Percentiles rank a stretch among this genome's conserved stretches.
These are phyloP conservation scores for Echeveria elegans DNA, from an alignment of 164 flowering plant species.

Conservation along the genomic window DNA sequence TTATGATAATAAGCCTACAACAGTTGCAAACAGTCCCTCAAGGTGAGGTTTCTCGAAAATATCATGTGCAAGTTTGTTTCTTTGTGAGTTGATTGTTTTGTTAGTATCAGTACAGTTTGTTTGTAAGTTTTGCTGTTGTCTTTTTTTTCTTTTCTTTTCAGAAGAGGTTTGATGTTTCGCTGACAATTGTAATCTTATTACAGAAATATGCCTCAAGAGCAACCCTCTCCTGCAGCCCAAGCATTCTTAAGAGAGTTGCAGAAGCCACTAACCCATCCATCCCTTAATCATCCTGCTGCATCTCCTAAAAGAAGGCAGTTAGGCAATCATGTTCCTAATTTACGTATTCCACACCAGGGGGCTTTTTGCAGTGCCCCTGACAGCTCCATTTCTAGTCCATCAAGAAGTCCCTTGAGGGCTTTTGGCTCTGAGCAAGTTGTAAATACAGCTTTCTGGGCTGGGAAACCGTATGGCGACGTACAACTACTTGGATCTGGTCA, in stretches of 20 bases:
- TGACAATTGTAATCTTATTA: neutral
- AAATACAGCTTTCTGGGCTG: conserved; percentile 46
- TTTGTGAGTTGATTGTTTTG: neutral
- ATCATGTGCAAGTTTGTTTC: conserved; percentile 6
- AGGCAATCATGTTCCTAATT: conserved; percentile 38
- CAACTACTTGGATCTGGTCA: conserved; percentile 70
- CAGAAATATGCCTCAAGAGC: neutral
- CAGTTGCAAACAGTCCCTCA: conserved; percentile 52
- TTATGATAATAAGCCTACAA: conserved; percentile 45
- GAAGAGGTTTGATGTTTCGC: neutral
- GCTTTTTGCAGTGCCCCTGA: conserved; percentile 77
- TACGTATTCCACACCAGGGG: conserved; percentile 53
- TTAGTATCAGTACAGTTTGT: neutral
- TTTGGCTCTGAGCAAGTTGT: conserved; percentile 49
- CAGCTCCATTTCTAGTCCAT: conserved; percentile 93
- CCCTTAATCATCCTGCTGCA: conserved; percentile 34
- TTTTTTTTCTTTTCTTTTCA: neutral
- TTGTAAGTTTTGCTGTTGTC: neutral
- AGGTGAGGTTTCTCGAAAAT: conserved; percentile 37
- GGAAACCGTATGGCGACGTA: conserved; percentile 57
- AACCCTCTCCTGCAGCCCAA: neutral
- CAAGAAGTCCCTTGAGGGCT: conserved; percentile 78
- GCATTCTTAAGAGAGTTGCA: conserved; percentile 12
- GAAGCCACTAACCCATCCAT: conserved; percentile 32
- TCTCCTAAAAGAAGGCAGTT: conserved; percentile 47